These are phyloP conservation scores for Kalmanozyma brasiliensis DNA, from an alignment of 1,284 basidiomycete species.

Conservation along the genomic window DNA sequence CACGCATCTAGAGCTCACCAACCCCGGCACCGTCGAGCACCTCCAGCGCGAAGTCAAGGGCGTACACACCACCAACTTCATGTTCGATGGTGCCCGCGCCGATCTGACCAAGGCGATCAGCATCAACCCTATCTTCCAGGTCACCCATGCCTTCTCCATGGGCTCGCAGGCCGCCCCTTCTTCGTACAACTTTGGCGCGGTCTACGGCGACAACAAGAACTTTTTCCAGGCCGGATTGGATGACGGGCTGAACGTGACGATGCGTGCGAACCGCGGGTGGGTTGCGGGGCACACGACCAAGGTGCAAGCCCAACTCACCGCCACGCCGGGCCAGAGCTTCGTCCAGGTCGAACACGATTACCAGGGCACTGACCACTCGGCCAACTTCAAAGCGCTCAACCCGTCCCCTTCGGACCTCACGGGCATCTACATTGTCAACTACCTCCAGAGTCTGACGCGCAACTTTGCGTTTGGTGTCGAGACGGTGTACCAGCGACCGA, in stretches of 20 bases:
- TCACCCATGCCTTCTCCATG: constrained; percentile 92
- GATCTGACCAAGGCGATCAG: constrained; percentile 95
- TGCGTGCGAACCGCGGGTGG: constrained; percentile 91
- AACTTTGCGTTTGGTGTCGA: constrained; percentile 91
- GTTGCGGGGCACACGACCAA: constrained; percentile 82
- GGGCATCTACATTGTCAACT: constrained; percentile 93
- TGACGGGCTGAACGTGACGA: constrained; percentile 89
- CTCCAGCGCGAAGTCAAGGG: constrained; percentile 70
- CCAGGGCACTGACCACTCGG: constrained; percentile 84
- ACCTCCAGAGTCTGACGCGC: constrained; percentile 94
- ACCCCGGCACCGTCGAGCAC: constrained; percentile 64
- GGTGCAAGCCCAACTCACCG: constrained; percentile 83
- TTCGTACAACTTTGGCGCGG: constrained; percentile 94
- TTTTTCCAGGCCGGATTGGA: constrained; percentile 95
- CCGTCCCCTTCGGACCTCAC: constrained; percentile 85
- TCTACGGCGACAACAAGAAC: constrained; percentile 83
- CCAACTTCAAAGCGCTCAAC: constrained; percentile 92
- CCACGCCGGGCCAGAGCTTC: constrained; percentile 52
- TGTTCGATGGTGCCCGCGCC: constrained; percentile 95
- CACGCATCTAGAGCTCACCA: constrained; percentile 58
- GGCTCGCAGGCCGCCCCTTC: constrained; percentile 71
- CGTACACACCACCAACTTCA: constrained; percentile 90
- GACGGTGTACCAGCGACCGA: constrained; percentile 81
- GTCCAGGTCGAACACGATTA: constrained; percentile 94
- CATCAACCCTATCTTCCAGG: constrained; percentile 94